Percentiles rank a stretch among this genome's conserved stretches.
Conservation (phyloP, 2,329 filamentous ascomycete species). For the Aspergillus ibericus region DNA sequence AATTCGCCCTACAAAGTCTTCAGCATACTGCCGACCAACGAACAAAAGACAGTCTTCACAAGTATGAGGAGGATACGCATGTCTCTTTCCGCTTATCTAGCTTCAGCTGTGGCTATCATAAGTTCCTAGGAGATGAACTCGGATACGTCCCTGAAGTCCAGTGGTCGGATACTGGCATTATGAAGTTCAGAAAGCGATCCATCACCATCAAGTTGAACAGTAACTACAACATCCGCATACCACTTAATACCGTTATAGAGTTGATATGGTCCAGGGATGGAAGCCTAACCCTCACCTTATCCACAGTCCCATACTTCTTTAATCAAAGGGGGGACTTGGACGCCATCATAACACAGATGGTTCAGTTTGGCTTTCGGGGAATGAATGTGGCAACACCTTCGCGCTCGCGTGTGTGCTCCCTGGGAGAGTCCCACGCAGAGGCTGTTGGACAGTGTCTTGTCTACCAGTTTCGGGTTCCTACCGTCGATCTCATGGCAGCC, state of each 20-base stretch:
- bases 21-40: constrained; percentile 30
- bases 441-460: constrained; percentile 39
- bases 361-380: not conserved
- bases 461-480: constrained; percentile 43
- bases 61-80: constrained; percentile 17
- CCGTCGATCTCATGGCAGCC: constrained; percentile 24
- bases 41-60: constrained; percentile 7
- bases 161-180: constrained; percentile 10
- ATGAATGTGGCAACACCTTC: not conserved
- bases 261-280: constrained; percentile 43
- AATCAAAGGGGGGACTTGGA: not conserved
- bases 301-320: constrained; percentile 54
- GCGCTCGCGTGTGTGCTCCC: constrained; percentile 6
- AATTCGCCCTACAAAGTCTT: constrained; percentile 39
- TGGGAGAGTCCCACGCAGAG: constrained; percentile 6
- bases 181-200: constrained; percentile 46
- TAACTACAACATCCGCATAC: constrained; percentile 48
- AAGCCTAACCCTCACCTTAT: constrained; percentile 53
- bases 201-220: constrained; percentile 43
- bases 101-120: constrained; percentile 51
- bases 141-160: constrained; percentile 40
- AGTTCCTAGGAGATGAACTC: constrained; percentile 40
- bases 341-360: not conserved
- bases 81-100: constrained; percentile 8
- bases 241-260: constrained; percentile 52